phyloP scores from a whole-genome alignment of 148 eudicot genomes.

The Persicaria maculosa region DNA sequence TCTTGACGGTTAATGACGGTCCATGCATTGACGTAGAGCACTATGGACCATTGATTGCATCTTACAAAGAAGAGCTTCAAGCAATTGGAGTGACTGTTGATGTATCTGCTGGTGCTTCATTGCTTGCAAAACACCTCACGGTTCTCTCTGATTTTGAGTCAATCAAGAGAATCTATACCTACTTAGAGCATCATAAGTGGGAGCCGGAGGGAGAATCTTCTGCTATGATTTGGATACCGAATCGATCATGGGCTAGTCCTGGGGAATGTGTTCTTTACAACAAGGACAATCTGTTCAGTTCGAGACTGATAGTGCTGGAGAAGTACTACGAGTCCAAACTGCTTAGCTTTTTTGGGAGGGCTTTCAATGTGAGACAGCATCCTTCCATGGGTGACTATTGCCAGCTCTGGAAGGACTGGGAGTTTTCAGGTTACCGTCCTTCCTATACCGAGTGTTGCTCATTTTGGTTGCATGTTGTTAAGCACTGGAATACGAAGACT shows the following conservation, averaged over 20 bases:
- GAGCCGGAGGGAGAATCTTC: constrained; percentile 17
- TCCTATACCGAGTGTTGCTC: constrained; percentile 34
- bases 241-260: constrained; percentile 36
- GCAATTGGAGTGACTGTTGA: constrained; percentile 36
- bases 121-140: constrained; percentile 35
- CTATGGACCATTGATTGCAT: constrained; percentile 32
- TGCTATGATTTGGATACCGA: constrained; percentile 41
- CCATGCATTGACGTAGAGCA: constrained; percentile 56
- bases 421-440: constrained; percentile 21
- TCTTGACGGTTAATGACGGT: constrained; percentile 36
- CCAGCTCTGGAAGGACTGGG: constrained; percentile 68
- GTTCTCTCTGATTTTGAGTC: constrained; percentile 22
- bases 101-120: constrained; percentile 22
- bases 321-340: constrained; percentile 26
- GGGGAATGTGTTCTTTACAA: constrained; percentile 51
- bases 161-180: constrained; percentile 39
- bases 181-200: constrained; percentile 30
- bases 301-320: constrained; percentile 34
- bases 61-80: constrained; percentile 38
- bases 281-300: constrained; percentile 32
- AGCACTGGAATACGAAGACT: constrained; percentile 19
- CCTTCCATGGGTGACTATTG: constrained; percentile 49
- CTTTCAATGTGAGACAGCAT: constrained; percentile 30
- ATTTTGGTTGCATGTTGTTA: constrained; percentile 42
- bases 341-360: constrained; percentile 33